Evolutionary conservation across 768 basidiomycete genomes (phyloP), one percentile per base, ranked within the genome.

Genomic region (Macrocybe gigantea): DNA sequence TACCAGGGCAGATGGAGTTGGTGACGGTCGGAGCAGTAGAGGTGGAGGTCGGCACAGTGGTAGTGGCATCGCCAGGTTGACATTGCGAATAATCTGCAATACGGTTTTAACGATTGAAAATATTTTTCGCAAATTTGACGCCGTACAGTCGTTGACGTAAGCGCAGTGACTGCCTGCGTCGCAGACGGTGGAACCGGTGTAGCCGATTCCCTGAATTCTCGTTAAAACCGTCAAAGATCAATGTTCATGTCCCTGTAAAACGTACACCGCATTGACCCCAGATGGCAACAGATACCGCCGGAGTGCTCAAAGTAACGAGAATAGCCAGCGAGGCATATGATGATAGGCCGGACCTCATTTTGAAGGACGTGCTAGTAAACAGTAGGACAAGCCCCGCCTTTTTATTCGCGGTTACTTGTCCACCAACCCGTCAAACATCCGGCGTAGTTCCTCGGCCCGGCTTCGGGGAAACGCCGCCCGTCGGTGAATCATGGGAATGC

Each of bases 231-330:
- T 31, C 34, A 14, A 44, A n/a, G 37, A 7, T 35, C 5, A 13
- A 30, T 40, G 13, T 12, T 14, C 7, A 22, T 5, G 31, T 6
- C 22, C 48, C 10, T 10, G 9, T 31, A 52, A 59, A 33, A 55
- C 64, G n/a, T 57, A 72, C 72, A 33, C 75, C 77, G 59, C 77
- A 80, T 59, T 80, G 77, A 5, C 76, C 76, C 59, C 65, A 80
- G 48, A 73, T 68, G 31, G 72, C 53, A 36, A 73, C 70, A 6
- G 65, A 60, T 7, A 58, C 49, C 45, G 57, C 67, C 6, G 62
- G 60, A 13, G 56, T 55, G 44, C 56, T 56, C 31, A 64, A 59
- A 31, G 60, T 55, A n/a, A 58, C 50, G 11, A 69, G 49, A 37
- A 68, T 47, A 13, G 69, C 64, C 42, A 72, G 49, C 45, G 65